These are phyloP conservation scores for Penicillium vulpinum DNA, from an alignment of 2,329 filamentous ascomycete genomes.

Conservation along the genomic window DNA sequence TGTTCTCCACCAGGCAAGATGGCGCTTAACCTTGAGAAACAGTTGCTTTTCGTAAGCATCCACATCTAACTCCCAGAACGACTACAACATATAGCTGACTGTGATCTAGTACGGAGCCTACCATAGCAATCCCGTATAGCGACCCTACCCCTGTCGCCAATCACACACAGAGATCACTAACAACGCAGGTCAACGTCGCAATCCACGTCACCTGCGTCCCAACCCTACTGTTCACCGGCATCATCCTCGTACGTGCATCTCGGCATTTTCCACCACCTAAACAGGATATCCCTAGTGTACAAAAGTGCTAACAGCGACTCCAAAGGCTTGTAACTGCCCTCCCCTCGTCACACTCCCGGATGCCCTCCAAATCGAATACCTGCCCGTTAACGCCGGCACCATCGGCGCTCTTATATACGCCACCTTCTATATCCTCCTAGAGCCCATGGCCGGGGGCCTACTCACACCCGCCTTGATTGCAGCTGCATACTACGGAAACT, in stretches of 20 bases:
- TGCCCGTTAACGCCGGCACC: constrained; percentile 62
- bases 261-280: not conserved
- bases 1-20: constrained; percentile 26
- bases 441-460: constrained; percentile 83
- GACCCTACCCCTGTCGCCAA: constrained; percentile 11
- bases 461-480: constrained; percentile 75
- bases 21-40: constrained; percentile 64
- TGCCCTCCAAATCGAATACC: constrained; percentile 55
- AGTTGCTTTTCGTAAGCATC: constrained; percentile 62
- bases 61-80: constrained; percentile 10
- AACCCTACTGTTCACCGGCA: constrained; percentile 58
- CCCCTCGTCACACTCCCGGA: constrained; percentile 56
- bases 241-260: constrained; percentile 57
- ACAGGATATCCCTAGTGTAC: not conserved
- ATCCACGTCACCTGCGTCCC: constrained; percentile 68
- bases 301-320: not conserved
- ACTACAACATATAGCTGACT: constrained; percentile 22
- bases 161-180: constrained; percentile 20
- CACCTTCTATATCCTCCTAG: constrained; percentile 82
- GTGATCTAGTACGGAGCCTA: constrained; percentile 62
- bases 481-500: constrained; percentile 72
- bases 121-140: constrained; percentile 61
- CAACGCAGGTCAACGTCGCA: constrained; percentile 59
- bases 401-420: constrained; percentile 64
- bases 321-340: constrained; percentile 57